A percentile compares a stretch with the other conserved stretches of the same genome.
Evolutionary conservation across 169 alveolate species (phyloP).

Genomic region (Plasmodium cynomolgi): DNA sequence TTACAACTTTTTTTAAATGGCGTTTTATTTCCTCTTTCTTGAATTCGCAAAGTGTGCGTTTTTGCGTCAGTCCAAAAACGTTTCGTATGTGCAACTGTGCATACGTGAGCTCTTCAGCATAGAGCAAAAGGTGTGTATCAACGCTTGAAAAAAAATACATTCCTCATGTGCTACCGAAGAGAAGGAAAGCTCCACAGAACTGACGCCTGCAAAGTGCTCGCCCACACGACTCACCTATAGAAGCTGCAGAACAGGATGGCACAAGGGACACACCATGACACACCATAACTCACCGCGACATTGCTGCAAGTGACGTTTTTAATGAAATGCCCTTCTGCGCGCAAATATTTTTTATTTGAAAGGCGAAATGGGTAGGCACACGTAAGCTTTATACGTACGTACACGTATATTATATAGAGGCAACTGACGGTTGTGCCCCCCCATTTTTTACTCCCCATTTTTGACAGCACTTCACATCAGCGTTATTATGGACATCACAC

Average conservation of each 20-base stretch:
- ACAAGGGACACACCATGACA: slow-evolving; percentile 1
- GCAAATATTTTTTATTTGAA: slow-evolving; percentile 29
- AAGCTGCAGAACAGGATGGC: neutral
- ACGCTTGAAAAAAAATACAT: neutral
- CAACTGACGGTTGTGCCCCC: neutral
- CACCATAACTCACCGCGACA: neutral
- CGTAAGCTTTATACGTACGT: neutral
- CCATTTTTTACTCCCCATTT: neutral
- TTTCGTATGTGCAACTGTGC: neutral
- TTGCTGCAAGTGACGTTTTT: slow-evolving; percentile 4
- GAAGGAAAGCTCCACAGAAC: neutral
- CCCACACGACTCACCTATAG: neutral
- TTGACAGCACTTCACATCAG: neutral
- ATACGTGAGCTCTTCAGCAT: neutral
- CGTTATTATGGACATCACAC: neutral
- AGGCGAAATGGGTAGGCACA: neutral
- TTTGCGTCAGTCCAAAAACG: neutral
- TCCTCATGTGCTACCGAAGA: neutral
- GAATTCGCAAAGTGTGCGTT: neutral
- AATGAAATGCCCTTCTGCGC: slow-evolving; percentile 14
- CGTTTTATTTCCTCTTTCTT: neutral
- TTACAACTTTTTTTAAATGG: neutral
- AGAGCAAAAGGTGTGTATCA: neutral
- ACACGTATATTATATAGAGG: neutral
- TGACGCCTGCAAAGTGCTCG: neutral